Evolutionary conservation across 2,329 filamentous ascomycete genomes (phyloP).

Genomic region (Epichloe bromicola): DNA sequence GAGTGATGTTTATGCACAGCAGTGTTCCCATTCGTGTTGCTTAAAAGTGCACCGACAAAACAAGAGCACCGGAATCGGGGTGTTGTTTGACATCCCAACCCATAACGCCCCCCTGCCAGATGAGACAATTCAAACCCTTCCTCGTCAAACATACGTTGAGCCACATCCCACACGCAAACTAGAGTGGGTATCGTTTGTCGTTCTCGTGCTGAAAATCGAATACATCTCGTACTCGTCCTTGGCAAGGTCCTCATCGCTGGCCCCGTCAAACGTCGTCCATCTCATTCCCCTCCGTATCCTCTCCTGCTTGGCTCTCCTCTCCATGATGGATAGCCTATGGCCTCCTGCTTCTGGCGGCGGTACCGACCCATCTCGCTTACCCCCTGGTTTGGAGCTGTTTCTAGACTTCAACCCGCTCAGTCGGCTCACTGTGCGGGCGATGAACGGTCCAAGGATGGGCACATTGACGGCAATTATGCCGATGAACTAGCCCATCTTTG

Average conservation of each 20-base stretch:
- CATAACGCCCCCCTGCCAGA: too few species aligned
- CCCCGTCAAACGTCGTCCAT: slow-evolving; percentile 12
- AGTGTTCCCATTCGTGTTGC: too few species aligned
- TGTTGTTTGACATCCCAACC: too few species aligned
- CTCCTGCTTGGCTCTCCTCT: slow-evolving; percentile 8
- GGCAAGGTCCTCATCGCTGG: slow-evolving; percentile 20
- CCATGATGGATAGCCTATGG: background rate
- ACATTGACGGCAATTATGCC: slow-evolving; percentile 29
- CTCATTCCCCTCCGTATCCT: slow-evolving; percentile 8
- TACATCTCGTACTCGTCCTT: slow-evolving; percentile 1
- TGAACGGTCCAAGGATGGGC: slow-evolving; percentile 12
- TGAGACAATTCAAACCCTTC: too few species aligned
- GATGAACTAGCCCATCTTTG: slow-evolving; percentile 21
- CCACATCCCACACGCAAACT: background rate
- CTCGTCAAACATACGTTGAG: background rate
- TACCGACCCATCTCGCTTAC: background rate
- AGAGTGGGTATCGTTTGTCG: background rate
- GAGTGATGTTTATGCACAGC: too few species aligned
- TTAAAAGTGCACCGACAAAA: too few species aligned
- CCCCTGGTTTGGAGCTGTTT: background rate
- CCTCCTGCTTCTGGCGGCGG: background rate
- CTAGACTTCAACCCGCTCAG: slow-evolving; percentile 21
- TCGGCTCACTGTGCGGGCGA: background rate
- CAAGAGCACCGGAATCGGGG: too few species aligned
- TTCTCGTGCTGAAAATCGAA: background rate